Base-by-base conservation (phyloP, 257 asterid species). In the Nicotiana benthamiana region DNA sequence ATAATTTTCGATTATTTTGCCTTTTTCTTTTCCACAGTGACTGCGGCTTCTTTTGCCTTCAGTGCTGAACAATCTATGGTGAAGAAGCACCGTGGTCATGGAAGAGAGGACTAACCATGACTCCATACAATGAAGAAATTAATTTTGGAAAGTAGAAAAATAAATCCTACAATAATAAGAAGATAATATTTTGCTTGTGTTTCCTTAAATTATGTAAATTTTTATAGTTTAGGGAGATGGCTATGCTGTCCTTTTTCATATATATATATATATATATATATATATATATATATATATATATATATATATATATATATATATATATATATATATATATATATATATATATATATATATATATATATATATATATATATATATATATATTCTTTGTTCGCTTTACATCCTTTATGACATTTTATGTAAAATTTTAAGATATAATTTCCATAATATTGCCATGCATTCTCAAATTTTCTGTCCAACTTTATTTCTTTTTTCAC, bases 1-100 rank as follows among this genome's bases (percentile, higher is more conserved):
- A 72, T 43, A 32, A 72, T 20, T 17, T 24, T 72, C 59, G 46
- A 13, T 46, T n/a, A 67, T 68, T 22, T 66, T 66, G 75, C 34
- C 34, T 18, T 66, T 66, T 17, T 10, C 5, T 66, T 20, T 36
- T 12, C 6, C 6, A 0, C 78, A 72, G 78, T 48, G 61, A 72
- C 78, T 46, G 78, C 78, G 24, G 78, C 78, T 24, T 72, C 78
- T 72, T 72, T 72, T 72, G 61, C 78, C 9, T 72, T 72, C 78
- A 46, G 15, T 48, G 78, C 61, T 46, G 78, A 72, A 48, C 61
- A 48, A 32, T 72, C 78, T 2, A 72, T 72, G 30, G 12, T 4
- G 40, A 72, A 48, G 61, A 72, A 72, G 78, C 78, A 72, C 15
- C 78, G 78, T 46, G 78, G 43, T 43, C 36, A 22, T 43, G 60